A percentile compares a stretch with the other conserved stretches of the same genome.
Conservation (phyloP, 108 stramenopile species). For the Pinguiococcus pyrenoidosus region DNA sequence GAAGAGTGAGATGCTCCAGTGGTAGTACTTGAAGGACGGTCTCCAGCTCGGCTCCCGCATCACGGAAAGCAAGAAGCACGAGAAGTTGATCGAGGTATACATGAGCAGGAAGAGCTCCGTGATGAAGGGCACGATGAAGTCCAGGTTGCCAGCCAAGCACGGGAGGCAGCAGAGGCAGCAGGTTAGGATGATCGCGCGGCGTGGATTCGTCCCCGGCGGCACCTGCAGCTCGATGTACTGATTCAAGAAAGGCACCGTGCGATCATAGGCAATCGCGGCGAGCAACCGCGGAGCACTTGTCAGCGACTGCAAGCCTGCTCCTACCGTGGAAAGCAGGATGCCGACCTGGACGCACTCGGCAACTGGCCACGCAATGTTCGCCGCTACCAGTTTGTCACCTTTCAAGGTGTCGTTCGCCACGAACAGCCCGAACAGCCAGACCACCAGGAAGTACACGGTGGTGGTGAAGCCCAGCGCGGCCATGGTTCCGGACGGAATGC, state of each 20-base stretch:
- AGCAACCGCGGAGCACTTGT: conserved; percentile 52
- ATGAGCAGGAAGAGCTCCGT: conserved; percentile 61
- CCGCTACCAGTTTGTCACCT: conserved; percentile 45
- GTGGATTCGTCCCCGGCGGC: background rate
- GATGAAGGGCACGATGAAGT: conserved; percentile 55
- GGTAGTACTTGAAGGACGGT: conserved; percentile 56
- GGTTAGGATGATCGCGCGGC: conserved; percentile 15
- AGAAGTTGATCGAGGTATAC: conserved; percentile 56
- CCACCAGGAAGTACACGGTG: conserved; percentile 20
- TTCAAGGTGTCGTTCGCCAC: conserved; percentile 44
- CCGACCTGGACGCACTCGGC: conserved; percentile 48
- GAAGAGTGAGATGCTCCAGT: conserved; percentile 48
- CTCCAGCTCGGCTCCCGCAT: conserved; percentile 58
- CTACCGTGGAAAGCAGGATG: conserved; percentile 48
- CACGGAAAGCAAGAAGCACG: conserved; percentile 52
- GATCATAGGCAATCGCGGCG: conserved; percentile 51
- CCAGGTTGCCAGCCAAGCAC: conserved; percentile 49
- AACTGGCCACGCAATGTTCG: conserved; percentile 47
- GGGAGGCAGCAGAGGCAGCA: conserved; percentile 16
- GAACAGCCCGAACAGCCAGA: conserved; percentile 45
- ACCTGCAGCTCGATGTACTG: conserved; percentile 21
- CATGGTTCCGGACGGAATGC: conserved; percentile 62
- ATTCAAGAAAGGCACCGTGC: conserved; percentile 41
- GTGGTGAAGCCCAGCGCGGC: conserved; percentile 40
- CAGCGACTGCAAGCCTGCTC: conserved; percentile 50